phyloP scores from a whole-genome alignment of 2,329 filamentous ascomycete species.

The Arthroderma sp. region DNA sequence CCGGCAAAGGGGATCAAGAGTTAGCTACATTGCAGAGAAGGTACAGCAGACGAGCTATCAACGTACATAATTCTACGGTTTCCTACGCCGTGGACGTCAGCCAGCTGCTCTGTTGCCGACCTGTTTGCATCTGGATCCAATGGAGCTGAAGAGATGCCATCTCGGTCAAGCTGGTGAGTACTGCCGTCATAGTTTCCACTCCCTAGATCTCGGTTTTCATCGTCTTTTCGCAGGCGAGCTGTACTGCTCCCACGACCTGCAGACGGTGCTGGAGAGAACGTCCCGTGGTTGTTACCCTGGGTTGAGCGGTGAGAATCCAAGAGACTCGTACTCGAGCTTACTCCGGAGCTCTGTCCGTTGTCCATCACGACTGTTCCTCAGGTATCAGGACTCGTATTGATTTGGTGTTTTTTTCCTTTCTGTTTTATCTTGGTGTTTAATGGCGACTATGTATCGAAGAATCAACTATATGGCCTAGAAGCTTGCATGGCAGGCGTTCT shows the following conservation, averaged over 20 bases:
- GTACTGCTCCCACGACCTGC: constrained; percentile 26
- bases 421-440: no score
- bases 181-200: constrained; percentile 8
- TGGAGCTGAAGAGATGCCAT: constrained; percentile 29
- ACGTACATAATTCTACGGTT: constrained; percentile 60
- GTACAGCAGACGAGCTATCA: constrained; percentile 3
- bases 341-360: constrained; percentile 7
- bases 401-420: no score
- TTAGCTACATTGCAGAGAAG: constrained; percentile 7
- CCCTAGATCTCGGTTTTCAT: constrained; percentile 11
- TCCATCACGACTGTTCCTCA: not conserved
- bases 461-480: no score
- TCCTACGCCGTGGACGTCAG: constrained; percentile 59
- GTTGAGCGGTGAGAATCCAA: constrained; percentile 27
- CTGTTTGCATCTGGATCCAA: constrained; percentile 46
- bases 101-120: constrained; percentile 59
- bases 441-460: no score
- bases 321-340: constrained; percentile 24
- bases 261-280: constrained; percentile 56
- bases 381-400: not conserved
- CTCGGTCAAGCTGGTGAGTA: constrained; percentile 23
- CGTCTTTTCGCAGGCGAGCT: constrained; percentile 15
- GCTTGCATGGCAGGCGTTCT: no score
- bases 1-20: not conserved
- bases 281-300: constrained; percentile 50